Evolutionary conservation across 1,284 basidiomycete species (phyloP).

Genomic region (Cutaneotrichosporon dermatis): DNA sequence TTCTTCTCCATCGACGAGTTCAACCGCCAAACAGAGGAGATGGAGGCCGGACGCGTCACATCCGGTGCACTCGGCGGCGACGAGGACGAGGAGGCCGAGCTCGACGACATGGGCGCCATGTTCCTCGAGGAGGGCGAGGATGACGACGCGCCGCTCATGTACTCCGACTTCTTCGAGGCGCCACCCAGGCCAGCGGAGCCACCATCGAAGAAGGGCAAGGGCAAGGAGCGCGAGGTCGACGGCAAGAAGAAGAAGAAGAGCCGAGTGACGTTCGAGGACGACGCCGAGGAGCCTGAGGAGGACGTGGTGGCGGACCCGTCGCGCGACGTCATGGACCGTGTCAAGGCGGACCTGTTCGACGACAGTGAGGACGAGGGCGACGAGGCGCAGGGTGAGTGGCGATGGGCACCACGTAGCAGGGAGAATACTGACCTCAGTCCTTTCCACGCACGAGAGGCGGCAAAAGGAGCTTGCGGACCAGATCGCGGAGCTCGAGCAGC

Average conservation of each 20-base stretch:
- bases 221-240: constrained; percentile 18
- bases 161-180: constrained; percentile 62
- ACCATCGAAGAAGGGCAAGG: constrained; percentile 28
- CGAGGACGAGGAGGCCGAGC: constrained; percentile 55
- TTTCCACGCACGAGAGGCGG: constrained; percentile 54
- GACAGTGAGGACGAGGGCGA: constrained; percentile 52
- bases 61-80: constrained; percentile 57
- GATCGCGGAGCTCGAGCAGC: constrained; percentile 54
- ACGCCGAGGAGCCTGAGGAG: constrained; percentile 34
- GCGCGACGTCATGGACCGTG: constrained; percentile 50
- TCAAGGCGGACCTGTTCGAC: constrained; percentile 55
- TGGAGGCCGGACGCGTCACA: constrained; percentile 65
- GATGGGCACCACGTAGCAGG: background rate
- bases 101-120: constrained; percentile 45
- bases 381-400: constrained; percentile 34
- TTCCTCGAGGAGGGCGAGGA: constrained; percentile 48
- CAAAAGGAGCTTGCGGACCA: constrained; percentile 53
- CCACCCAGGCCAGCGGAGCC: constrained; percentile 21
- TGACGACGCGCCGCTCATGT: constrained; percentile 48
- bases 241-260: constrained; percentile 47
- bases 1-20: constrained; percentile 90
- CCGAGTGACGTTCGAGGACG: constrained; percentile 32
- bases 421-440: constrained; percentile 15
- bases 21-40: constrained; percentile 77
- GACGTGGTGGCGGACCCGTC: constrained; percentile 31